Percentiles rank a stretch among this genome's conserved stretches.
phyloP scores from a whole-genome alignment of 2,329 filamentous ascomycete species.

The Chaetomium globosum region DNA sequence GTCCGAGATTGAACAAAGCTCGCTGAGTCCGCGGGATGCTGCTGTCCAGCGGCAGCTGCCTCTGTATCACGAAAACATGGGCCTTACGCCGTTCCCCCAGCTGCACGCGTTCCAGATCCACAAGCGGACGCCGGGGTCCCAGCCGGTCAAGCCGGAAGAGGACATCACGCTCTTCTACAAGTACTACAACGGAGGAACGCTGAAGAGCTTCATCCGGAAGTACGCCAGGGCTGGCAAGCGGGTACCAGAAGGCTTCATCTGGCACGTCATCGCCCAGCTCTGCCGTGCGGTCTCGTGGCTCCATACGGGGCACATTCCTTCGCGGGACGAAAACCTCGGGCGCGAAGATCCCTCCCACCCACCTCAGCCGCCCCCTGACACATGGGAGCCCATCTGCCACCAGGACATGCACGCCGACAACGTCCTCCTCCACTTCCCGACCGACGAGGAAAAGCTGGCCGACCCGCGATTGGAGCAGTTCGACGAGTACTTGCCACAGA shows the following conservation, averaged over 20 bases:
- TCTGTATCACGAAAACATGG: neutral
- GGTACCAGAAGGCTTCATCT: slow-evolving; percentile 30
- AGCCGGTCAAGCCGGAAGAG: neutral
- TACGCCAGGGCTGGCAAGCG: neutral
- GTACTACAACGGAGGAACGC: slow-evolving; percentile 29
- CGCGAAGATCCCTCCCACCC: neutral
- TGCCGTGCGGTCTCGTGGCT: slow-evolving; percentile 21
- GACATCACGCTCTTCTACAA: slow-evolving; percentile 26
- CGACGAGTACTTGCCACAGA: slow-evolving; percentile 23
- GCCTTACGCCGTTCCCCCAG: slow-evolving; percentile 14
- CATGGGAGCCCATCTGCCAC: slow-evolving; percentile 29
- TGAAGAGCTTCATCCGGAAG: slow-evolving; percentile 7
- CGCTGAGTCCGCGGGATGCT: slow-evolving; percentile 11
- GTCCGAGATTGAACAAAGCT: slow-evolving; percentile 21
- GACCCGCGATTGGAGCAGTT: slow-evolving; percentile 16
- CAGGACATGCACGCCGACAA: slow-evolving; percentile 21
- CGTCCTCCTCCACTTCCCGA: slow-evolving; percentile 29
- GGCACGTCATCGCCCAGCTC: slow-evolving; percentile 30
- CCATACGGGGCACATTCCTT: slow-evolving; percentile 19
- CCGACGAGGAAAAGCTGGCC: slow-evolving; percentile 18
- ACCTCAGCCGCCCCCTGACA: neutral
- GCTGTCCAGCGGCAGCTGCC: slow-evolving; percentile 17
- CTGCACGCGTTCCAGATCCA: slow-evolving; percentile 22
- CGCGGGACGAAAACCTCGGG: slow-evolving; percentile 5
- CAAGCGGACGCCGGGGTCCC: neutral